Conservation (phyloP, 768 basidiomycete species). For the Termitomyces sp. region DNA sequence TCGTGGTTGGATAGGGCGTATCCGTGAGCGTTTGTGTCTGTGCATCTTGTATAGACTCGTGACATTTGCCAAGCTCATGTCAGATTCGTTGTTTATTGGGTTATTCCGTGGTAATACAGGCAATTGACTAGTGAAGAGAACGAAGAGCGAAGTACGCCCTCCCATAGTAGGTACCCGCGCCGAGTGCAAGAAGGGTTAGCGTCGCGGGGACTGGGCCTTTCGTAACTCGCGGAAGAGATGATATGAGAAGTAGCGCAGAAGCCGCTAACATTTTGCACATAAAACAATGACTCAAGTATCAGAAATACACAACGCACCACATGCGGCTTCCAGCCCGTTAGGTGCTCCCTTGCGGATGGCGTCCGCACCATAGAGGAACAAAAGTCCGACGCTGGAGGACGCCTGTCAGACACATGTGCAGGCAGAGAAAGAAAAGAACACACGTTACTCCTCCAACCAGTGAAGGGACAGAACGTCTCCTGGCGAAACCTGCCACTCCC, state of each 20-base stretch:
- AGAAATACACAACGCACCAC: slow-evolving; percentile 49
- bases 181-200: slow-evolving; percentile 60
- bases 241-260: slow-evolving; percentile 70
- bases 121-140: slow-evolving; percentile 29
- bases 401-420: background rate
- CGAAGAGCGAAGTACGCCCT: slow-evolving; percentile 48
- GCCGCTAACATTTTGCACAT: slow-evolving; percentile 48
- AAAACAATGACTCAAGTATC: slow-evolving; percentile 4
- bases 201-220: slow-evolving; percentile 75
- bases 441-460: slow-evolving; percentile 81
- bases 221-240: slow-evolving; percentile 67
- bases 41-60: background rate
- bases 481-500: slow-evolving; percentile 68
- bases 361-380: slow-evolving; percentile 80
- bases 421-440: slow-evolving; percentile 17
- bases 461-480: slow-evolving; percentile 78
- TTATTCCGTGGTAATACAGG: background rate
- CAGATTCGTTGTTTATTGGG: background rate
- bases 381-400: slow-evolving; percentile 60
- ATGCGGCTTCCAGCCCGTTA: slow-evolving; percentile 76
- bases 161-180: slow-evolving; percentile 68
- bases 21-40: no score
- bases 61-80: background rate
- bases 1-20: background rate
- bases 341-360: slow-evolving; percentile 68